These are phyloP conservation scores for Teunomyces pallodes DNA, from an alignment of 805 yeast species.

Conservation along the genomic window DNA sequence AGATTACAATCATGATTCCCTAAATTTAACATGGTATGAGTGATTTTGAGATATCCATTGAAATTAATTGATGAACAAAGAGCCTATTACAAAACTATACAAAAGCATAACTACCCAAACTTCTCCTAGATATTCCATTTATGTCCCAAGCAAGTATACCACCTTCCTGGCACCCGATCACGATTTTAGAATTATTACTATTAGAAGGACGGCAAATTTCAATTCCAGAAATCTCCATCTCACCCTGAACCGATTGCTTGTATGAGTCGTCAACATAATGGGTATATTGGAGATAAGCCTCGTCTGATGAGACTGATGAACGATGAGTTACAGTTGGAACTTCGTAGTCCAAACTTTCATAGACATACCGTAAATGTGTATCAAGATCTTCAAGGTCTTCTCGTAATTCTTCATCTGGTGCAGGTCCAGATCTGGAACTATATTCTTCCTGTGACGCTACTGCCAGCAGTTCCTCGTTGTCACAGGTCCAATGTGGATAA, in stretches of 20 bases:
- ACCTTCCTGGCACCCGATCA: slow-evolving; percentile 47
- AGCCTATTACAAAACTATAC: slow-evolving; percentile 15
- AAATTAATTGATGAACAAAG: not conserved
- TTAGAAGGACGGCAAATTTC: slow-evolving; percentile 24
- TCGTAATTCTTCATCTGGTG: not conserved
- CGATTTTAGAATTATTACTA: slow-evolving; percentile 26
- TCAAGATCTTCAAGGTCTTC: slow-evolving; percentile 5
- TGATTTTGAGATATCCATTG: not conserved
- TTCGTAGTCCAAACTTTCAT: slow-evolving; percentile 14
- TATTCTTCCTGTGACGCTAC: not conserved
- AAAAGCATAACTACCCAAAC: slow-evolving; percentile 53
- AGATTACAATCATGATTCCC: not conserved
- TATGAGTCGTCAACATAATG: slow-evolving; percentile 24
- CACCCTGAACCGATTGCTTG: slow-evolving; percentile 37
- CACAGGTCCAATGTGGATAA: slow-evolving; percentile 21
- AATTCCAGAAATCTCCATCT: slow-evolving; percentile 42
- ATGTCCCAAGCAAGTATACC: slow-evolving; percentile 72
- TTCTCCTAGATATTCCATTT: slow-evolving; percentile 60
- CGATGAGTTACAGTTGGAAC: slow-evolving; percentile 9
- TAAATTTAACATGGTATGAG: no score
- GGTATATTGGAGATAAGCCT: slow-evolving; percentile 5
- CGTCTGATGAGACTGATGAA: not conserved
- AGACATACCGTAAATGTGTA: slow-evolving; percentile 19
- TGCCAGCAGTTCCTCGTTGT: not conserved
- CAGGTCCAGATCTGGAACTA: not conserved